phyloP scores from a whole-genome alignment of 805 yeast species.

The Starmerella bombi region DNA sequence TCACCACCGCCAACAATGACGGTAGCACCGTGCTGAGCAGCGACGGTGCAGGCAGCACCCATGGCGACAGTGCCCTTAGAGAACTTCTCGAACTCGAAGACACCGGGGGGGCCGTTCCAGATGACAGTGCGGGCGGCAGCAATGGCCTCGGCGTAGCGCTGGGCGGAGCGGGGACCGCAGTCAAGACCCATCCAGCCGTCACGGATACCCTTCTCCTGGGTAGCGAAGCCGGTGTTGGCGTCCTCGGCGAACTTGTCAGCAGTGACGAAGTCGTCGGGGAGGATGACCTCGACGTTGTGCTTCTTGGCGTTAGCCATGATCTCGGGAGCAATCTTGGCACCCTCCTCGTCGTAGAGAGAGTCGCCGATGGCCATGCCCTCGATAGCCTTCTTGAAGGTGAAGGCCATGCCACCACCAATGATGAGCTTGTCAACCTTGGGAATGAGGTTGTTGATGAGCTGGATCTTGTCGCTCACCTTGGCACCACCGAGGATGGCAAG shows the following conservation, averaged over 20 bases:
- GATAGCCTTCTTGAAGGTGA: slow-evolving; percentile 92
- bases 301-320: slow-evolving; percentile 92
- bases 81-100: slow-evolving; percentile 89
- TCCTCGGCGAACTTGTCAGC: slow-evolving; percentile 90
- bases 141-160: slow-evolving; percentile 68
- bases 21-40: slow-evolving; percentile 82
- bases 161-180: slow-evolving; percentile 79
- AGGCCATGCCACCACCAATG: slow-evolving; percentile 99
- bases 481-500: slow-evolving; percentile 99
- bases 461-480: slow-evolving; percentile 97
- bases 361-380: slow-evolving; percentile 79
- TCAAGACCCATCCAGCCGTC: slow-evolving; percentile 93
- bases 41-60: slow-evolving; percentile 75
- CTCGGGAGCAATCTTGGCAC: slow-evolving; percentile 87
- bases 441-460: slow-evolving; percentile 81
- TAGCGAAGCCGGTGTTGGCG: slow-evolving; percentile 73
- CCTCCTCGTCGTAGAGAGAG: slow-evolving; percentile 85
- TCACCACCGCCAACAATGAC: slow-evolving; percentile 98
- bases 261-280: slow-evolving; percentile 92
- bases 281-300: slow-evolving; percentile 82
- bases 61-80: slow-evolving; percentile 83
- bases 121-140: slow-evolving; percentile 93
- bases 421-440: slow-evolving; percentile 91
- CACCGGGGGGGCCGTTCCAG: slow-evolving; percentile 99
- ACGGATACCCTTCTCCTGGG: slow-evolving; percentile 85